Percentiles rank a stretch among this genome's conserved stretches.
Conservation (phyloP, 2,329 filamentous ascomycete genomes). For the Paracamarosporium sp. region DNA sequence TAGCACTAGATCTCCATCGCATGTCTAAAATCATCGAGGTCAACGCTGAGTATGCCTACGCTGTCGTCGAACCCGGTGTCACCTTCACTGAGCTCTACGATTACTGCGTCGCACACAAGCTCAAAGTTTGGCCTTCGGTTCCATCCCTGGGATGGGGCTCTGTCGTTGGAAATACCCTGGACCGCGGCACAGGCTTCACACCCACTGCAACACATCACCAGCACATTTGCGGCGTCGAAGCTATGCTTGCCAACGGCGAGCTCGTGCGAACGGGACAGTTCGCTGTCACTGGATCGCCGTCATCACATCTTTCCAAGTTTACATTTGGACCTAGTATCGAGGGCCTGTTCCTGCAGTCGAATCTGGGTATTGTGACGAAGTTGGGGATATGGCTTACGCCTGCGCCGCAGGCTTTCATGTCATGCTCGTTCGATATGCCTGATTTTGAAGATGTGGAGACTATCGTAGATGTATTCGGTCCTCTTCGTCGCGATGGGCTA, state of each 20-base stretch:
- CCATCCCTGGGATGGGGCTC: conserved; percentile 45
- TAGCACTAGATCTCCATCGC: conserved; percentile 44
- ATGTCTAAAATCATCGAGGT: conserved; percentile 56
- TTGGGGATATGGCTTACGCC: conserved; percentile 42
- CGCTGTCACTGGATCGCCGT: conserved; percentile 50
- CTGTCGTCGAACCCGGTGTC: conserved; percentile 50
- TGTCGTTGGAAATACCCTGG: conserved; percentile 47
- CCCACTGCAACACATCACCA: conserved; percentile 47
- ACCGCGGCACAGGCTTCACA: conserved; percentile 52
- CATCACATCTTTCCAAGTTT: conserved; percentile 46
- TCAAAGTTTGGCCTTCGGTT: conserved; percentile 42
- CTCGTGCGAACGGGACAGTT: conserved; percentile 47
- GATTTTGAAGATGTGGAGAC: conserved; percentile 54
- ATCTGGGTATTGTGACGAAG: conserved; percentile 59
- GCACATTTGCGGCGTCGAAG: conserved; percentile 47
- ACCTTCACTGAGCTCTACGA: conserved; percentile 40
- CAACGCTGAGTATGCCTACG: conserved; percentile 52
- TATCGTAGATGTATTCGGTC: conserved; percentile 54
- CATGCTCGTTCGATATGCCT: conserved; percentile 55
- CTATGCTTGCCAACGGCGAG: conserved; percentile 43
- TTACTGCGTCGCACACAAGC: conserved; percentile 37
- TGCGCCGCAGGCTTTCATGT: conserved; percentile 54
- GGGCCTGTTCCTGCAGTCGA: conserved; percentile 59
- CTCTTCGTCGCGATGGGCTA: conserved; percentile 52
- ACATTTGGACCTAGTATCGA: conserved; percentile 49